phyloP scores from a whole-genome alignment of 345 rosid genomes.

The Theobroma cacao region DNA sequence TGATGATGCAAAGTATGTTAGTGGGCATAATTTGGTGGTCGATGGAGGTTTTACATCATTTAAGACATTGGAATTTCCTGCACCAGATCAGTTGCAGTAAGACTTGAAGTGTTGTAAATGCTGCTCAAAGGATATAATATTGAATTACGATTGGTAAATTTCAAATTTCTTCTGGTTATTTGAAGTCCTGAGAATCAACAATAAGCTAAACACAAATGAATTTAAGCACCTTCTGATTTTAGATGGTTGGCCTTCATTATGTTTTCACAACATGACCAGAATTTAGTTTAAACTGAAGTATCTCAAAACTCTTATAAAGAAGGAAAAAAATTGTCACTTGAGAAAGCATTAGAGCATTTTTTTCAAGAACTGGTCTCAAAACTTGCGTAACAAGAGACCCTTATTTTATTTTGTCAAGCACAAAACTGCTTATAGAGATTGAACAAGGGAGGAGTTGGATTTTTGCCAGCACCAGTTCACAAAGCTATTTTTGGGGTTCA shows the following conservation, averaged over 20 bases:
- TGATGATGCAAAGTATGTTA: slow-evolving; percentile 77
- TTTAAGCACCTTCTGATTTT: background rate
- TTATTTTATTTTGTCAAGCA: too few relatives aligned
- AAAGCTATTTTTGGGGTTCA: background rate
- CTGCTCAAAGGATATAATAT: background rate
- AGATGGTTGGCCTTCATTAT: background rate
- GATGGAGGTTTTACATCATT: slow-evolving; percentile 87
- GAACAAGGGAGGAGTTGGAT: background rate
- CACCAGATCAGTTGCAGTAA: slow-evolving; percentile 39
- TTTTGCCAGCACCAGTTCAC: background rate
- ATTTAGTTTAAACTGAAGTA: background rate
- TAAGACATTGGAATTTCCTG: slow-evolving; percentile 50
- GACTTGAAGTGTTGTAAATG: background rate
- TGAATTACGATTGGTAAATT: background rate
- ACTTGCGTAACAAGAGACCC: too few relatives aligned
- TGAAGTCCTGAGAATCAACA: background rate
- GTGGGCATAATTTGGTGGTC: slow-evolving; percentile 81
- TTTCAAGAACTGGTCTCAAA: too few relatives aligned
- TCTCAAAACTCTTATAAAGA: too few relatives aligned
- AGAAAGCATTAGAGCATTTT: too few relatives aligned
- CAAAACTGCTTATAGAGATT: background rate
- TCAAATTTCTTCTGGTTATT: background rate
- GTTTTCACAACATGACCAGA: background rate
- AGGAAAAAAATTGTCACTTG: background rate
- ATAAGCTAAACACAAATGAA: too few relatives aligned